These are phyloP conservation scores for Pichia sp. DNA, from an alignment of 1,139 yeast genomes.

Conservation along the genomic window DNA sequence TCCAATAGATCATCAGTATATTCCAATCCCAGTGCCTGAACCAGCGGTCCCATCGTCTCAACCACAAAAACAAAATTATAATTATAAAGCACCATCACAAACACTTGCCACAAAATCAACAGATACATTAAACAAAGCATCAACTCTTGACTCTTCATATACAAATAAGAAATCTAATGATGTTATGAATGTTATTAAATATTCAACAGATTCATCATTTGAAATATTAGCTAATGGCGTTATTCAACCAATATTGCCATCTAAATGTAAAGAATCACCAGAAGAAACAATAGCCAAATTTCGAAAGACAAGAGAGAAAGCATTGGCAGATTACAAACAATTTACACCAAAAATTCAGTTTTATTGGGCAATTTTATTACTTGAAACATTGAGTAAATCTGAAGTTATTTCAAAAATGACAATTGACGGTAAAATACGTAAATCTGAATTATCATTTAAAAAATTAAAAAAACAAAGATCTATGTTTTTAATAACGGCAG, in stretches of 20 bases:
- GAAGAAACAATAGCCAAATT: slow-evolving; percentile 25
- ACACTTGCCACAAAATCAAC: neutral
- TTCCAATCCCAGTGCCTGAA: neutral
- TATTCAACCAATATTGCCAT: slow-evolving; percentile 28
- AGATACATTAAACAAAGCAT: neutral
- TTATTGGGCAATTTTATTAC: slow-evolving; percentile 42
- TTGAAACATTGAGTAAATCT: slow-evolving; percentile 39
- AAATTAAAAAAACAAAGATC: slow-evolving; percentile 46
- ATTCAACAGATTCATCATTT: slow-evolving; percentile 18
- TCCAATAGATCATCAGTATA: neutral
- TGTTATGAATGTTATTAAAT: slow-evolving; percentile 12
- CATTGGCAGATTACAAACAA: slow-evolving; percentile 30
- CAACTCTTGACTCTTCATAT: neutral
- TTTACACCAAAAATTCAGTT: slow-evolving; percentile 43
- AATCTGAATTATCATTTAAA: slow-evolving; percentile 35
- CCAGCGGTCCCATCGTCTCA: neutral
- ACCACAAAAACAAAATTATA: neutral
- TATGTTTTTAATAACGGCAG: slow-evolving; percentile 49
- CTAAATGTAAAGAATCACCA: slow-evolving; percentile 25
- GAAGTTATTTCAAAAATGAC: slow-evolving; percentile 37
- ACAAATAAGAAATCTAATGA: neutral
- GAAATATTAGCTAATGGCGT: slow-evolving; percentile 22
- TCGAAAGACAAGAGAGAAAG: slow-evolving; percentile 27
- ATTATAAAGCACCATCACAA: neutral
- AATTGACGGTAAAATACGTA: slow-evolving; percentile 37